Evolutionary conservation across 805 yeast species (phyloP).

Genomic region (Nakazawaea laoshanensis): DNA sequence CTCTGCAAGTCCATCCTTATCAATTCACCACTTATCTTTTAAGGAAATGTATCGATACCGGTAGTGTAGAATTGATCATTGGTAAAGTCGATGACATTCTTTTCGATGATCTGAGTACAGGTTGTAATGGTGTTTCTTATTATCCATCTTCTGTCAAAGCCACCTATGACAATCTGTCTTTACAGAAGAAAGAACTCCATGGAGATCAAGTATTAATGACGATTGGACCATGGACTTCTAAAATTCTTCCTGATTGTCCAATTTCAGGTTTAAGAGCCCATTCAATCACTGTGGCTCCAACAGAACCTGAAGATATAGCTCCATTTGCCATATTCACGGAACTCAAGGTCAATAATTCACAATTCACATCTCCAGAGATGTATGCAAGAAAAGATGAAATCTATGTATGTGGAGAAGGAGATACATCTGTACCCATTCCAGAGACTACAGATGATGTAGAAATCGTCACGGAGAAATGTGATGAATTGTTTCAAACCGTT

Average conservation of each 20-base stretch:
- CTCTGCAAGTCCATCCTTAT: slow-evolving; percentile 96
- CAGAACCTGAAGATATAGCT: slow-evolving; percentile 59
- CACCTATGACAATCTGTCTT: slow-evolving; percentile 19
- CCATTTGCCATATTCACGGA: slow-evolving; percentile 95
- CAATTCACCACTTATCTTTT: slow-evolving; percentile 82
- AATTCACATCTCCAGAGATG: slow-evolving; percentile 84
- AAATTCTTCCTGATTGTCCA: slow-evolving; percentile 85
- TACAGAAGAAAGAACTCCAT: slow-evolving; percentile 34
- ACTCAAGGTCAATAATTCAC: slow-evolving; percentile 55
- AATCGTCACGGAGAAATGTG: slow-evolving; percentile 82
- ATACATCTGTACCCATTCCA: slow-evolving; percentile 81
- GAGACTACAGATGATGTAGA: slow-evolving; percentile 92
- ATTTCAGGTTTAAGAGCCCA: slow-evolving; percentile 92
- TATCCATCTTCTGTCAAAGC: slow-evolving; percentile 27
- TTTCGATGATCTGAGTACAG: slow-evolving; percentile 53
- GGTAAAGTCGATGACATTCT: slow-evolving; percentile 75
- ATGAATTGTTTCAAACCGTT: slow-evolving; percentile 74
- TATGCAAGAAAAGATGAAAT: slow-evolving; percentile 95
- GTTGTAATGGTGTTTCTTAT: slow-evolving; percentile 68
- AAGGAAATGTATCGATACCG: slow-evolving; percentile 71
- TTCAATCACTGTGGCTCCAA: slow-evolving; percentile 84
- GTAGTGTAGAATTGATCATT: slow-evolving; percentile 73
- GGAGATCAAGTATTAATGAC: slow-evolving; percentile 80
- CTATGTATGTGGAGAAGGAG: slow-evolving; percentile 96
- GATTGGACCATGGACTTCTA: slow-evolving; percentile 97